Percentiles rank a stretch among this genome's conserved stretches.
Evolutionary conservation across 352 stramenopile species (phyloP).

Genomic region (Pythium rhizo-oryzae): DNA sequence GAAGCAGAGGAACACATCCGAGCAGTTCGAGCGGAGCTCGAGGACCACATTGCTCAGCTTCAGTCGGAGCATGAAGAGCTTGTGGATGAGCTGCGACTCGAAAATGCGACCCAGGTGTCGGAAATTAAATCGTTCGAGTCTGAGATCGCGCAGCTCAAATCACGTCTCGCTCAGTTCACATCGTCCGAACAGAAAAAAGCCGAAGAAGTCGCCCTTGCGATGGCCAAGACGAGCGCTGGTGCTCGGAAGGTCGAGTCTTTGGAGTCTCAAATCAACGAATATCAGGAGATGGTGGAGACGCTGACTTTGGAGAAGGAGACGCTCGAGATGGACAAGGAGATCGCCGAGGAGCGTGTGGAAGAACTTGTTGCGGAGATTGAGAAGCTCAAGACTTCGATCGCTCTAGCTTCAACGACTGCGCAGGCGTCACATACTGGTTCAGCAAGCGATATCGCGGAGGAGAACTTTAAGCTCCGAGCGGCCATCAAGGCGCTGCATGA

Average conservation of each 20-base stretch:
- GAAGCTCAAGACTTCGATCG: conserved; percentile 67
- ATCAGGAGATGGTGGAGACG: conserved; percentile 85
- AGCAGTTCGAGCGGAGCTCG: conserved; percentile 56
- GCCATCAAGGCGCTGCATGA: conserved; percentile 87
- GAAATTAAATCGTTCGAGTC: conserved; percentile 67
- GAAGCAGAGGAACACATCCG: conserved; percentile 69
- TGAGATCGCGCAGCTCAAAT: conserved; percentile 72
- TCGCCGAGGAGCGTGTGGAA: conserved; percentile 82
- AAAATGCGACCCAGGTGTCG: conserved; percentile 60
- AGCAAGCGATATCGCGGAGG: conserved; percentile 54
- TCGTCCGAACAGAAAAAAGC: conserved; percentile 73
- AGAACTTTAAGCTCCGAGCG: conserved; percentile 84
- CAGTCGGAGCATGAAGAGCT: conserved; percentile 59
- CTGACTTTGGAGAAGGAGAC: conserved; percentile 89
- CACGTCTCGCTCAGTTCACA: conserved; percentile 66
- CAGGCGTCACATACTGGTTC: conserved; percentile 40
- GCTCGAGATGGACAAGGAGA: conserved; percentile 89
- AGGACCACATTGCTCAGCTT: conserved; percentile 64
- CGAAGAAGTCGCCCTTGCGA: conserved; percentile 70
- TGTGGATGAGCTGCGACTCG: conserved; percentile 52
- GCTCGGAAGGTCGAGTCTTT: conserved; percentile 72
- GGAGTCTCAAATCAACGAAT: conserved; percentile 65
- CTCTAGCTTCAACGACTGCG: conserved; percentile 45
- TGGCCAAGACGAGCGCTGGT: conserved; percentile 69
- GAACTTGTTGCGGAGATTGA: conserved; percentile 76